A percentile compares a stretch with the other conserved stretches of the same genome.
Conservation (phyloP, 768 basidiomycete species). For the Trametopsis cervina region DNA sequence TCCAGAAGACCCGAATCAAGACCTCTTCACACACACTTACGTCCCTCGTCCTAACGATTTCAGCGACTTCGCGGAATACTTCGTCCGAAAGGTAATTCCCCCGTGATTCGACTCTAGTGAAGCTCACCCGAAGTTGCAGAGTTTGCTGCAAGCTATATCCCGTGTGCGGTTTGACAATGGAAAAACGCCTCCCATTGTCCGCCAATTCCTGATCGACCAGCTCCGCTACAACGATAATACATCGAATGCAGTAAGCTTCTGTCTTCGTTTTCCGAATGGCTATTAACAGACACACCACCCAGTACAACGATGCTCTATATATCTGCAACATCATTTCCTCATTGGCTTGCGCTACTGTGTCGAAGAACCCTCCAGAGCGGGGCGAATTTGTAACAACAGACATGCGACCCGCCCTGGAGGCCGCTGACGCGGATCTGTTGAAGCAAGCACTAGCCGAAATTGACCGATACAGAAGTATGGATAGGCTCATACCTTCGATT, state of each 20-base stretch:
- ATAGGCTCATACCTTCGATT: conserved; percentile 87
- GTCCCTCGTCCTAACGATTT: conserved; percentile 97
- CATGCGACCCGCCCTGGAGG: conserved; percentile 54
- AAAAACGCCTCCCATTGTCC: conserved; percentile 78
- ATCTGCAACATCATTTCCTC: conserved; percentile 81
- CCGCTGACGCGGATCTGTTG: conserved; percentile 63
- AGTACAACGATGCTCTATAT: conserved; percentile 92
- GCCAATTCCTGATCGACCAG: conserved; percentile 86
- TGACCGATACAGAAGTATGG: conserved; percentile 90
- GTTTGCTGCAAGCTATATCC: conserved; percentile 75
- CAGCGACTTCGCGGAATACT: conserved; percentile 85
- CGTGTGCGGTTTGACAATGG: conserved; percentile 83
- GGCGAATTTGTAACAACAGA: conserved; percentile 72
- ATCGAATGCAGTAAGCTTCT: conserved; percentile 63
- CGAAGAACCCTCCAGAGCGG: conserved; percentile 69
- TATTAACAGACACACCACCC: not conserved
- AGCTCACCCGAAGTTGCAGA: conserved; percentile 68
- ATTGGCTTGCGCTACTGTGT: conserved; percentile 73
- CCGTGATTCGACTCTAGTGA: not conserved
- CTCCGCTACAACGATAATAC: conserved; percentile 96
- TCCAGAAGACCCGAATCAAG: conserved; percentile 72
- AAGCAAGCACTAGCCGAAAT: conserved; percentile 76
- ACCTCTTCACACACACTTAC: conserved; percentile 80
- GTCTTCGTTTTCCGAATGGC: not conserved
- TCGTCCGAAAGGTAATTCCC: conserved; percentile 78